Evolutionary conservation across 2,329 filamentous ascomycete genomes (phyloP), one percentile per base, ranked within the genome.

Genomic region (Penicillium sp.): DNA sequence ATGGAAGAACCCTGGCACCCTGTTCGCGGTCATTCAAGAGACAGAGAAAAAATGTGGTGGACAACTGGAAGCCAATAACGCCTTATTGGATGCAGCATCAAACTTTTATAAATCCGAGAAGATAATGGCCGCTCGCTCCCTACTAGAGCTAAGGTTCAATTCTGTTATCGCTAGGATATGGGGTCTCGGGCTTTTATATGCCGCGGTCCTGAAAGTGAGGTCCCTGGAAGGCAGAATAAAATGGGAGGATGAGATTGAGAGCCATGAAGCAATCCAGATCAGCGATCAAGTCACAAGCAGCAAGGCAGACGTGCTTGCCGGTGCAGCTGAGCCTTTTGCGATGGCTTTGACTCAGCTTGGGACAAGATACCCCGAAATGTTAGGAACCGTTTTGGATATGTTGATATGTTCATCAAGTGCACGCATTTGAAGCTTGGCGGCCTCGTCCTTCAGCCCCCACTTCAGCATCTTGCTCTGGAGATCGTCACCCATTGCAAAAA

Each of bases 141-240:
- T 57, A 11, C 44, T 60, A 6, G 52, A 60, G 28, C 35, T 53
- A 22, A 49, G 44, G n/a, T 57, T 55, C 30, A 22, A 53, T 31
- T 44, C 31, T 7, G 36, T 57, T 4, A 38, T 50, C 20, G 44
- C 31, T 14, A 33, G 44, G 8, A 43, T 57, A 10, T 50, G 24
- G 25, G 55, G 52, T 8, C 41, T 55, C 40, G 57, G 46, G 11
- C 28, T 60, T 36, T 46, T 55, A 18, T 54, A 53, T 14, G 38
- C 47, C 5, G 45, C 44, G 1, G 47, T 55, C 4, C 41, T 49
- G 10, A 35, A 49, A 48, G 24, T 24, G 13, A 48, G 45, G 33
- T 30, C n/a, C n/a, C 5, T n/a, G 9, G 16, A 25, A 18, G 45
- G 45, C 8, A 13, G 18, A 24, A 20, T 16, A 13, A 8, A 18